phyloP scores from a whole-genome alignment of 768 basidiomycete species.

The Phaeolepiota aurea region DNA sequence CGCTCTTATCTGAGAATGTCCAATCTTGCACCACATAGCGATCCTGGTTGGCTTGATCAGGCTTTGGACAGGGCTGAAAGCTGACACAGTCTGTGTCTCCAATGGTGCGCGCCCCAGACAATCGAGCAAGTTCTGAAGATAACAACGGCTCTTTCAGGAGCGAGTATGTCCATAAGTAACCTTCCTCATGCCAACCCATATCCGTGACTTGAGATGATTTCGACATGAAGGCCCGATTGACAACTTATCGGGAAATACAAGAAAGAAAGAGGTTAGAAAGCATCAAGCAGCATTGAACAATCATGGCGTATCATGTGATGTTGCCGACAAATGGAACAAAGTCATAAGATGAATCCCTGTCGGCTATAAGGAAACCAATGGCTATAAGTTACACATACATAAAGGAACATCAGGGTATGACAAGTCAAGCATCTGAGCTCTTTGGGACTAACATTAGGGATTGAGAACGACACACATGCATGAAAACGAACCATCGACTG shows the following conservation, averaged over 20 bases:
- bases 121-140: constrained; percentile 29
- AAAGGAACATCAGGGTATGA: too few relatives aligned
- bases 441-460: too few relatives aligned
- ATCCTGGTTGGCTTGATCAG: constrained; percentile 34
- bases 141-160: constrained; percentile 32
- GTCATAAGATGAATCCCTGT: too few relatives aligned
- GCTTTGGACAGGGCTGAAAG: constrained; percentile 39
- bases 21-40: constrained; percentile 33
- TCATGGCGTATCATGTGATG: too few relatives aligned
- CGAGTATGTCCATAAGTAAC: constrained; percentile 24
- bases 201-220: constrained; percentile 20
- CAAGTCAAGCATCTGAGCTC: too few relatives aligned
- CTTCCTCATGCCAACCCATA: constrained; percentile 25
- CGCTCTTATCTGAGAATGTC: constrained; percentile 24
- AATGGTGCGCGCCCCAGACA: constrained; percentile 21
- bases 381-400: too few relatives aligned
- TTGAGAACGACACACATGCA: too few relatives aligned
- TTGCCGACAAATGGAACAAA: too few relatives aligned
- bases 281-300: not conserved
- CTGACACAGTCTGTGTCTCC: constrained; percentile 29
- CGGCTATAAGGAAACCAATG: too few relatives aligned
- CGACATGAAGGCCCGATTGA: constrained; percentile 6
- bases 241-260: not conserved
- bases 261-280: not conserved
- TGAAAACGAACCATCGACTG: too few relatives aligned